Conservation (phyloP, 192 early-diverging fungal genomes). For the Endogone sp. region DNA sequence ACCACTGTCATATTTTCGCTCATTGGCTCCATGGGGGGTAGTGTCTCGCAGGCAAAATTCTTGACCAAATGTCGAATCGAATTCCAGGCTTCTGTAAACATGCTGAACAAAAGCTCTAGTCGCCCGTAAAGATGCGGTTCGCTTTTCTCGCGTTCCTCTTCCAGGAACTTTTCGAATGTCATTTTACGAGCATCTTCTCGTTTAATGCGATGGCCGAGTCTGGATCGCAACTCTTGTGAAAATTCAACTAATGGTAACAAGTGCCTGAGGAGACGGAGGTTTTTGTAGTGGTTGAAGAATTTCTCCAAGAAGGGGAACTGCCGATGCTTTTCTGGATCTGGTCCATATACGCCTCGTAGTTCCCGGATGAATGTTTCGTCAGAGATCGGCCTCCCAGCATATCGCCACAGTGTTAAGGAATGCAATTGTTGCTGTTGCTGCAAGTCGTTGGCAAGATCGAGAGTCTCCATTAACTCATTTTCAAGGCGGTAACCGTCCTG, state of each 20-base stretch:
- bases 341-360: conserved; percentile 5
- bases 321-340: not conserved
- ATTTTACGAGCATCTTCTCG: conserved; percentile 8
- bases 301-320: conserved; percentile 5
- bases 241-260: conserved; percentile 12
- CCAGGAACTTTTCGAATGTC: conserved; percentile 13
- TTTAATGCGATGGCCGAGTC: conserved; percentile 9
- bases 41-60: conserved; percentile 6
- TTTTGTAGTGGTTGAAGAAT: conserved; percentile 12
- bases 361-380: not conserved
- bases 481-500: too few relatives aligned
- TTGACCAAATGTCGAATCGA: not conserved
- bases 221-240: conserved; percentile 1
- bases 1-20: not conserved
- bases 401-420: conserved; percentile 11
- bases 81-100: conserved; percentile 15
- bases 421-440: not conserved
- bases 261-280: conserved; percentile 2
- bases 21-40: not conserved
- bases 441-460: too few relatives aligned
- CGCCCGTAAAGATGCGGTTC: not conserved
- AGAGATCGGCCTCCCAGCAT: not conserved
- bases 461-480: too few relatives aligned
- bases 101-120: conserved; percentile 1
- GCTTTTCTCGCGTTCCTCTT: not conserved